Evolutionary conservation across 176 grass and related monocot species (phyloP).

Genomic region (Pontederia paniculata): DNA sequence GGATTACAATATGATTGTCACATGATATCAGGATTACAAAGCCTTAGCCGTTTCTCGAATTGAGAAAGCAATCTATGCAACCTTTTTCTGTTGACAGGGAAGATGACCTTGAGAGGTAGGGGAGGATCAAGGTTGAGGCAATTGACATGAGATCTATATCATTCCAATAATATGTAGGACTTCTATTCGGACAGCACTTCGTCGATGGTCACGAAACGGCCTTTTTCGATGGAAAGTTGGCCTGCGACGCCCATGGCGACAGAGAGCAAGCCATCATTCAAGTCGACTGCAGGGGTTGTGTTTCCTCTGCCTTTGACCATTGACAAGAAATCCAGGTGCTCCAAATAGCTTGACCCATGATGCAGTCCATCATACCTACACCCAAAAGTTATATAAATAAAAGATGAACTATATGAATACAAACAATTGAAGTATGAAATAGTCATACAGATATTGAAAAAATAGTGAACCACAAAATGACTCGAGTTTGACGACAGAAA

Average conservation of each 20-base stretch:
- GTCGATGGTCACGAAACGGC: conserved; percentile 55
- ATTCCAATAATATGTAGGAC: background rate
- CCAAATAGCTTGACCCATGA: conserved; percentile 88
- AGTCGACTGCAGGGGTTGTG: conserved; percentile 34
- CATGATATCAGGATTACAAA: too few species aligned
- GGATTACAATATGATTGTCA: too few species aligned
- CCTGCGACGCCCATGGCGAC: conserved; percentile 63
- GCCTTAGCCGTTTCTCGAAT: too few species aligned
- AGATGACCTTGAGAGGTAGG: too few species aligned
- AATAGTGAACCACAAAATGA: background rate
- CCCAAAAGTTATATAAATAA: background rate
- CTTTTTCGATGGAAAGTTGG: conserved; percentile 65
- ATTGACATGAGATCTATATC: too few species aligned
- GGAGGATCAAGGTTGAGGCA: too few species aligned
- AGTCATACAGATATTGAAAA: background rate
- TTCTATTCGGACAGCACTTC: conserved; percentile 32
- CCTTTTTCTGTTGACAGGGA: too few species aligned
- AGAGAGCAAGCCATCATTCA: conserved; percentile 56
- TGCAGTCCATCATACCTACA: conserved; percentile 83
- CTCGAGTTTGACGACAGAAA: too few species aligned
- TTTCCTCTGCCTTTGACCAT: conserved; percentile 43
- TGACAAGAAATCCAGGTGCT: conserved; percentile 79
- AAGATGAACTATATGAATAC: background rate
- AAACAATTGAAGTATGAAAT: background rate
- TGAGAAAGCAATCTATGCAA: too few species aligned